These are phyloP conservation scores for Trichaptum fuscoviolaceum DNA, from an alignment of 768 basidiomycete species.

Conservation along the genomic window DNA sequence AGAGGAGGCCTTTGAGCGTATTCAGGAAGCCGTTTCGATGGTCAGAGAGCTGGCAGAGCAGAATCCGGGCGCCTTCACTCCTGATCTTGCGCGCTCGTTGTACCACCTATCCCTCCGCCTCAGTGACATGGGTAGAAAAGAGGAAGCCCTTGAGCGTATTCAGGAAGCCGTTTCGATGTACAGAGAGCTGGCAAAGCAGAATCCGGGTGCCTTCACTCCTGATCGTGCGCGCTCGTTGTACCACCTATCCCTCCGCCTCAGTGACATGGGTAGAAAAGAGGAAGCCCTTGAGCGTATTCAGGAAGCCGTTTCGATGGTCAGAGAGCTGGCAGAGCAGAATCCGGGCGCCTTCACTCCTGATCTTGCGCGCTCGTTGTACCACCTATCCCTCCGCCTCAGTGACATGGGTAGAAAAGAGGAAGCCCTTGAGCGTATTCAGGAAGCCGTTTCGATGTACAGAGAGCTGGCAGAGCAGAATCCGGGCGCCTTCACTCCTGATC, in stretches of 20 bases:
- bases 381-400: conserved; percentile 20
- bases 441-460: conserved; percentile 5
- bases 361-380: conserved; percentile 4
- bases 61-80: conserved; percentile 8
- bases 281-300: conserved; percentile 10
- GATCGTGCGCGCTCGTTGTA: not conserved
- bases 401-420: conserved; percentile 10
- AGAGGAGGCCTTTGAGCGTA: conserved; percentile 11
- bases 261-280: conserved; percentile 7
- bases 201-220: not conserved
- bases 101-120: conserved; percentile 10
- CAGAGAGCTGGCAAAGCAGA: not conserved
- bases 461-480: conserved; percentile 2
- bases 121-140: conserved; percentile 8
- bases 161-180: conserved; percentile 7
- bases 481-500: conserved; percentile 5
- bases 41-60: conserved; percentile 11
- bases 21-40: conserved; percentile 8
- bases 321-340: not conserved
- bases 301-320: conserved; percentile 5
- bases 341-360: not conserved
- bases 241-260: conserved; percentile 21
- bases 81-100: conserved; percentile 8
- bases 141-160: conserved; percentile 11
- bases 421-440: conserved; percentile 7